phyloP scores from a whole-genome alignment of 495 filamentous ascomycete genomes.

The Parachaetomium inaequale region DNA sequence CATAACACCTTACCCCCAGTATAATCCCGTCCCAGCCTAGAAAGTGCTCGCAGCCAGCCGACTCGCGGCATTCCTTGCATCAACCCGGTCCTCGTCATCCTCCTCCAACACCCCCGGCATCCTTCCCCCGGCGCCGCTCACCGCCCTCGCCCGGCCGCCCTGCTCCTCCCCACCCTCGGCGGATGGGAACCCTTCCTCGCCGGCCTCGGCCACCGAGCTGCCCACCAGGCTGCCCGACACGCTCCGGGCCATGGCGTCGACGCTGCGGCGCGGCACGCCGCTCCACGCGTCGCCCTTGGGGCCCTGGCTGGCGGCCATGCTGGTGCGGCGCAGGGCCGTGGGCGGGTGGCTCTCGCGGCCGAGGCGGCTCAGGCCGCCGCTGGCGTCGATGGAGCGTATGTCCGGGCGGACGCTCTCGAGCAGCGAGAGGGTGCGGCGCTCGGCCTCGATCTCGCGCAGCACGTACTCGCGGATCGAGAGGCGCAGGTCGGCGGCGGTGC shows the following conservation, averaged over 20 bases:
- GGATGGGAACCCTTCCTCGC: slow-evolving; percentile 40
- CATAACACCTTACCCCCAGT: background rate
- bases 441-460: slow-evolving; percentile 89
- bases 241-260: slow-evolving; percentile 70
- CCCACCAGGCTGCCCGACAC: slow-evolving; percentile 66
- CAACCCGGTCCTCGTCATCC: slow-evolving; percentile 88
- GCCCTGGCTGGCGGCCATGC: slow-evolving; percentile 80
- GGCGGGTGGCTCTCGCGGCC: slow-evolving; percentile 84
- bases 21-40: slow-evolving; percentile 35
- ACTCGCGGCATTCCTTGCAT: slow-evolving; percentile 92
- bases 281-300: slow-evolving; percentile 97
- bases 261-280: slow-evolving; percentile 76
- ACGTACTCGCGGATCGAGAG: slow-evolving; percentile 85
- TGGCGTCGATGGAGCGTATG: slow-evolving; percentile 85
- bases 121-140: slow-evolving; percentile 54
- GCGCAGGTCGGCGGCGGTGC: slow-evolving; percentile 77
- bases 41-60: slow-evolving; percentile 92
- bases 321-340: slow-evolving; percentile 58
- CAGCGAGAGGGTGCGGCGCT: slow-evolving; percentile 86
- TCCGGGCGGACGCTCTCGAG: slow-evolving; percentile 90
- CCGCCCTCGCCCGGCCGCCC: slow-evolving; percentile 46
- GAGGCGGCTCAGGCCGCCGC: slow-evolving; percentile 80
- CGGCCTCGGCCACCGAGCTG: slow-evolving; percentile 40
- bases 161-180: slow-evolving; percentile 33
- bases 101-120: slow-evolving; percentile 69